These are phyloP conservation scores for Diaporthe velutina DNA, from an alignment of 2,329 filamentous ascomycete genomes.

Conservation along the genomic window DNA sequence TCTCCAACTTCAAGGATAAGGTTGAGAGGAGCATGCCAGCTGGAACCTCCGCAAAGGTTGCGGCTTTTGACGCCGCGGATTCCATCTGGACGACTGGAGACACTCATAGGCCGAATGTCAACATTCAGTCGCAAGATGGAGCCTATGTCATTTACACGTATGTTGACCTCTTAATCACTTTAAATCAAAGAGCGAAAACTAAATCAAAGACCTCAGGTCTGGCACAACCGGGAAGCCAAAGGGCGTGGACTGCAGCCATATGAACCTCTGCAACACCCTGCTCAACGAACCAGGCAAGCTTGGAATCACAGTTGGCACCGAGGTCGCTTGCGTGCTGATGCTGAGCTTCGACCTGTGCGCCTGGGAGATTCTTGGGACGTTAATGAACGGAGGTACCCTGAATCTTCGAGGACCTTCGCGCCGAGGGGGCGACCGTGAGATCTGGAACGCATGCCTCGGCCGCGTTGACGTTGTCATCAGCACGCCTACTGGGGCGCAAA, in stretches of 20 bases:
- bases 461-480: conserved; percentile 67
- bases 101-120: conserved; percentile 38
- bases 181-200: background rate
- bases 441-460: conserved; percentile 60
- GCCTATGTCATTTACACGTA: conserved; percentile 66
- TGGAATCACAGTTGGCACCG: conserved; percentile 61
- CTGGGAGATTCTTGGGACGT: conserved; percentile 70
- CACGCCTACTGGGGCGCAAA: conserved; percentile 67
- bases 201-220: conserved; percentile 47
- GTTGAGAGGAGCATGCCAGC: conserved; percentile 31
- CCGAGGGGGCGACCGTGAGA: conserved; percentile 18
- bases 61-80: conserved; percentile 32
- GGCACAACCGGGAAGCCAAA: conserved; percentile 70
- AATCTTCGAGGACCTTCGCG: conserved; percentile 61
- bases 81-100: conserved; percentile 35
- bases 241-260: conserved; percentile 69
- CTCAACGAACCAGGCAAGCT: conserved; percentile 64
- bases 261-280: conserved; percentile 67
- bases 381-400: conserved; percentile 70
- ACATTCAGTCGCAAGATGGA: conserved; percentile 53
- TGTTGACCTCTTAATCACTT: background rate
- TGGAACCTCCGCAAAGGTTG: conserved; percentile 6
- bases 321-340: conserved; percentile 68
- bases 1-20: conserved; percentile 23
- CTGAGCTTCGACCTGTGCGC: conserved; percentile 74